Conservation (phyloP, 2,329 filamentous ascomycete species). For the Penicillium decumbens region DNA sequence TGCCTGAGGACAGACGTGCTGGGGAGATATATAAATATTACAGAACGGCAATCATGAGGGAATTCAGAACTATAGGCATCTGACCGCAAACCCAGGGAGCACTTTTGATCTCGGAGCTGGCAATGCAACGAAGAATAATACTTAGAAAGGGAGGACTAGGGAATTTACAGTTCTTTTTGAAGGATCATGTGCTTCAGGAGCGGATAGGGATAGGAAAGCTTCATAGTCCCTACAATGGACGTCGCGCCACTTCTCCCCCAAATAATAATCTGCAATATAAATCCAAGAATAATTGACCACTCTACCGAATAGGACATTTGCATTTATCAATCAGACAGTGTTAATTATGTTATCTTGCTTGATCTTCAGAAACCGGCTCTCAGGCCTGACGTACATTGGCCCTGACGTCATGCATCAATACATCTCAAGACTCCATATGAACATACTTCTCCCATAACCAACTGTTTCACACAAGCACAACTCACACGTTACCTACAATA, state of each 20-base stretch:
- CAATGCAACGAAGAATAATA: conserved; percentile 4
- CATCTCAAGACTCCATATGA: conserved; percentile 6
- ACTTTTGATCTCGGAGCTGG: conserved; percentile 16
- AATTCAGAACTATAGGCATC: conserved; percentile 1
- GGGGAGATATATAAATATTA: too few species aligned
- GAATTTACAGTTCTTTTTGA: too few species aligned
- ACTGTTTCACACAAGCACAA: not conserved
- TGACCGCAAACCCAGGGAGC: conserved; percentile 16
- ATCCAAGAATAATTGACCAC: not conserved
- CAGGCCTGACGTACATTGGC: not conserved
- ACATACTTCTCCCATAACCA: not conserved
- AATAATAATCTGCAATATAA: not conserved
- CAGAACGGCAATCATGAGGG: too few species aligned
- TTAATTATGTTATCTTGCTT: too few species aligned
- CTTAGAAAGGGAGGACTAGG: too few species aligned
- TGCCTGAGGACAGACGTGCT: too few species aligned
- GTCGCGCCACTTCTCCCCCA: not conserved
- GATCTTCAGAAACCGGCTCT: conserved; percentile 7
- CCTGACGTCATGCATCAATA: conserved; percentile 20
- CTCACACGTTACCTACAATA: not conserved
- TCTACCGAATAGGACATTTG: not conserved
- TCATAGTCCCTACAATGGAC: not conserved
- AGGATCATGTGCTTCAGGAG: not conserved
- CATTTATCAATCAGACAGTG: not conserved
- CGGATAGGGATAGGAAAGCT: not conserved